A percentile compares a stretch with the other conserved stretches of the same genome.
These are phyloP conservation scores for Pythium guiyangense DNA, from an alignment of 352 stramenopile species.

Conservation along the genomic window DNA sequence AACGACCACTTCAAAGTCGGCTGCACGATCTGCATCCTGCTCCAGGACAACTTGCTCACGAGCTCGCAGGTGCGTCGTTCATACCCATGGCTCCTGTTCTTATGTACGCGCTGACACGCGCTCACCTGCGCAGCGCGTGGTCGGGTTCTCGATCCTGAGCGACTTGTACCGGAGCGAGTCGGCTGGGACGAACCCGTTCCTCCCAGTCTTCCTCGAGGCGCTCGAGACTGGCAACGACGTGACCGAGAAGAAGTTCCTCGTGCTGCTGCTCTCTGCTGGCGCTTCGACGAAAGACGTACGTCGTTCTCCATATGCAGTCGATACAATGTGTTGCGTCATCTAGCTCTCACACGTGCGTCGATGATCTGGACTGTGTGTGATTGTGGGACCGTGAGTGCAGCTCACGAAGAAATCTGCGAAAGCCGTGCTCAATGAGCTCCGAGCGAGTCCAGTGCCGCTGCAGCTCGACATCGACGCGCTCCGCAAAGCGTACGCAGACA, in stretches of 20 bases:
- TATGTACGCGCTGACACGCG: too few species aligned
- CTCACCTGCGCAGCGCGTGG: conserved; percentile 49
- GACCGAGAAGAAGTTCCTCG: conserved; percentile 77
- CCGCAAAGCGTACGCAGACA: conserved; percentile 64
- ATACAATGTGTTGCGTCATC: not conserved
- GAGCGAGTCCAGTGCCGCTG: conserved; percentile 36
- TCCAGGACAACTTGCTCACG: conserved; percentile 89
- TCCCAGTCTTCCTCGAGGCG: conserved; percentile 82
- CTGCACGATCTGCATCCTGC: conserved; percentile 87
- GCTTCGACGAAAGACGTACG: conserved; percentile 48
- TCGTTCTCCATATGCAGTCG: not conserved
- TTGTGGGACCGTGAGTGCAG: conserved; percentile 11
- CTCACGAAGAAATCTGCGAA: conserved; percentile 74
- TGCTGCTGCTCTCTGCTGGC: conserved; percentile 52
- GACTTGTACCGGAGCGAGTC: conserved; percentile 83
- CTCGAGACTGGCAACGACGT: conserved; percentile 69
- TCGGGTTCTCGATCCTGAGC: conserved; percentile 83
- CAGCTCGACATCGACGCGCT: conserved; percentile 66
- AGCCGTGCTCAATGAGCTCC: conserved; percentile 58
- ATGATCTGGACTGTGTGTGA: conserved; percentile 1
- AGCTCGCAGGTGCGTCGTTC: conserved; percentile 62
- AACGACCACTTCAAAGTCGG: conserved; percentile 90
- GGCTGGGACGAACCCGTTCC: conserved; percentile 77
- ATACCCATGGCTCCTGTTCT: not conserved
- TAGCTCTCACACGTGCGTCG: not conserved